Conservation (phyloP, 306 rosid species). For the Vigna angularis region DNA sequence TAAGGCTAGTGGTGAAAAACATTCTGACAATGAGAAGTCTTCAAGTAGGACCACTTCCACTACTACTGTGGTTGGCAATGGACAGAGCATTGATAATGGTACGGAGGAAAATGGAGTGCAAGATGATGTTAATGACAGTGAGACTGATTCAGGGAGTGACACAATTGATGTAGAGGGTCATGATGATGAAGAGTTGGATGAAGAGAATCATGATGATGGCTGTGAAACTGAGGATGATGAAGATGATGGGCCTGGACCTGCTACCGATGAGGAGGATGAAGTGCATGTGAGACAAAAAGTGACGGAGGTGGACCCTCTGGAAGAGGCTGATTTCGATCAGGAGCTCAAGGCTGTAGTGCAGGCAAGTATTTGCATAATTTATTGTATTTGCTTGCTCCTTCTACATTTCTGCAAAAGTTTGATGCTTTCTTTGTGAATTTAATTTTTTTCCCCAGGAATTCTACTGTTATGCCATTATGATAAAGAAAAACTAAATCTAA, state of each 20-base stretch:
- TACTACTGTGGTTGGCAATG: conserved; percentile 54
- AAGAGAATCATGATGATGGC: conserved; percentile 83
- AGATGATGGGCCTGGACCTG: conserved; percentile 80
- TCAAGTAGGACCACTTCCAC: conserved; percentile 58
- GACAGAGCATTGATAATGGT: conserved; percentile 69
- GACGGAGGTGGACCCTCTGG: conserved; percentile 85
- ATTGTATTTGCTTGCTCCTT: conserved; percentile 25
- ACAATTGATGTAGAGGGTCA: conserved; percentile 72
- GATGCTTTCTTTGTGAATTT: conserved; percentile 16
- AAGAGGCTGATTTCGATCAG: conserved; percentile 88
- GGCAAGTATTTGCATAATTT: conserved; percentile 60
- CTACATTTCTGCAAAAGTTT: conserved; percentile 26
- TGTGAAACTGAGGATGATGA: conserved; percentile 86
- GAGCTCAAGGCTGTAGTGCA: conserved; percentile 96
- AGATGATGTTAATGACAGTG: conserved; percentile 74
- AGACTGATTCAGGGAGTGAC: conserved; percentile 89
- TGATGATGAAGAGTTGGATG: conserved; percentile 85
- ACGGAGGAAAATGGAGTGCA: conserved; percentile 72
- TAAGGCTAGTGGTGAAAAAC: conserved; percentile 75
- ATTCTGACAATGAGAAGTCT: conserved; percentile 71
- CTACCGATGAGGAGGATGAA: conserved; percentile 95
- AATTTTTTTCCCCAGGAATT: neutral
- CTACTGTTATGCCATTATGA: neutral
- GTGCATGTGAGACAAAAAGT: conserved; percentile 93
- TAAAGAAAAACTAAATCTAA: neutral